Conservation (phyloP, 2,329 filamentous ascomycete genomes). For the Arthroderma sp. region DNA sequence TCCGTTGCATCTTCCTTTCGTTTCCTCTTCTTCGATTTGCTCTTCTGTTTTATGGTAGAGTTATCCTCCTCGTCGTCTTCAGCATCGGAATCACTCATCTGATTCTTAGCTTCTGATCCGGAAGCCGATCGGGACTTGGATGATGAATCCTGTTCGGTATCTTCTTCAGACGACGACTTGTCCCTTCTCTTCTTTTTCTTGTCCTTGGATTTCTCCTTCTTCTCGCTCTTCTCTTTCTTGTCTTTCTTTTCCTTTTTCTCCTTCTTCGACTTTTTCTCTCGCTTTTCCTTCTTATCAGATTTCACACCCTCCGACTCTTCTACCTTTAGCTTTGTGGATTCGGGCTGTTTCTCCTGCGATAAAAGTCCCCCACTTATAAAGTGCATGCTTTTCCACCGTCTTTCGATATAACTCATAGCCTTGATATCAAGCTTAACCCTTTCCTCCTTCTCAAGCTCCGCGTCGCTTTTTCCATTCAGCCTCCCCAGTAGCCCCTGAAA, state of each 20-base stretch:
- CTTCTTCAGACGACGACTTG: constrained; percentile 12
- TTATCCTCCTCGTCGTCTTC: constrained; percentile 15
- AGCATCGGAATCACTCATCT: constrained; percentile 12
- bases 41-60: constrained; percentile 17
- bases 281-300: constrained; percentile 9
- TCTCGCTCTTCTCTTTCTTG: constrained; percentile 26
- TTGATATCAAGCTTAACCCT: constrained; percentile 55
- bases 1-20: constrained; percentile 4
- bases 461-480: constrained; percentile 74
- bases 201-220: constrained; percentile 17
- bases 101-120: constrained; percentile 11
- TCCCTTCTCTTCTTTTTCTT: constrained; percentile 14
- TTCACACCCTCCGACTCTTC: background rate
- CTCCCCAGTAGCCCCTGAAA: constrained; percentile 78
- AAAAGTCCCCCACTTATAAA: constrained; percentile 78
- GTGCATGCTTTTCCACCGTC: constrained; percentile 64
- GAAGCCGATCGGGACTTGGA: background rate
- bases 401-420: constrained; percentile 58
- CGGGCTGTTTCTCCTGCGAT: constrained; percentile 40
- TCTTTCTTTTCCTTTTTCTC: constrained; percentile 14
- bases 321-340: too few species aligned
- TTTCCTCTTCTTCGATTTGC: constrained; percentile 15
- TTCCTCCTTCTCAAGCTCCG: constrained; percentile 57
- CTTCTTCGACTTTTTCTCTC: constrained; percentile 19
- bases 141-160: constrained; percentile 11